phyloP scores from a whole-genome alignment of 345 rosid species.

The Melaleuca alternifolia region DNA sequence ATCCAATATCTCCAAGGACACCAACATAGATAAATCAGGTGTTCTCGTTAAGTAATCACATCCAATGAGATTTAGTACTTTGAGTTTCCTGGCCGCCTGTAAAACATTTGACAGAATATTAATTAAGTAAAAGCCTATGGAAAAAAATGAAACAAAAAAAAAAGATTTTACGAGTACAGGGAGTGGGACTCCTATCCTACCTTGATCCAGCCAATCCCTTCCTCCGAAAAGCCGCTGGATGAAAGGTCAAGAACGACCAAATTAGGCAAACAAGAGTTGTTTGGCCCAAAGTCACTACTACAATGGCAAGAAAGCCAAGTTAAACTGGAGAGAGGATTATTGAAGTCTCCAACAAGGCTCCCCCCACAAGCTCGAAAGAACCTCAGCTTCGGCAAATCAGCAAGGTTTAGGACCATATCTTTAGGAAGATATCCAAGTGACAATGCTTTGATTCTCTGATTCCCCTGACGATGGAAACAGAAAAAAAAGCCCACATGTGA shows the following conservation, averaged over 20 bases:
- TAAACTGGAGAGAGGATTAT: not conserved
- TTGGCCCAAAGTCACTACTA: not conserved
- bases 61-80: not conserved
- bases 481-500: not conserved
- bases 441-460: not conserved
- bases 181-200: not conserved
- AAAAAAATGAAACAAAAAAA: not conserved
- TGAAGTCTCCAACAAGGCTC: not conserved
- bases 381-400: not conserved
- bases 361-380: not conserved
- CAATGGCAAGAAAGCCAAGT: not conserved
- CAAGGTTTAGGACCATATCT: not conserved
- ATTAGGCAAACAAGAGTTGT: not conserved
- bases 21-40: not conserved
- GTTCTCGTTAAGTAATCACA: not conserved
- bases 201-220: not conserved
- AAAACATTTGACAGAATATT: not conserved
- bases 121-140: fast-evolving
- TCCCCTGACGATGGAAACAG: not conserved
- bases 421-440: not conserved
- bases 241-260: not conserved
- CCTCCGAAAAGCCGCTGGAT: not conserved
- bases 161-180: not conserved
- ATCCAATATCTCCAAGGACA: not conserved
- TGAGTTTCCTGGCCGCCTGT: not conserved